phyloP scores from a whole-genome alignment of 148 eudicot genomes.

The Cornus suecica region DNA sequence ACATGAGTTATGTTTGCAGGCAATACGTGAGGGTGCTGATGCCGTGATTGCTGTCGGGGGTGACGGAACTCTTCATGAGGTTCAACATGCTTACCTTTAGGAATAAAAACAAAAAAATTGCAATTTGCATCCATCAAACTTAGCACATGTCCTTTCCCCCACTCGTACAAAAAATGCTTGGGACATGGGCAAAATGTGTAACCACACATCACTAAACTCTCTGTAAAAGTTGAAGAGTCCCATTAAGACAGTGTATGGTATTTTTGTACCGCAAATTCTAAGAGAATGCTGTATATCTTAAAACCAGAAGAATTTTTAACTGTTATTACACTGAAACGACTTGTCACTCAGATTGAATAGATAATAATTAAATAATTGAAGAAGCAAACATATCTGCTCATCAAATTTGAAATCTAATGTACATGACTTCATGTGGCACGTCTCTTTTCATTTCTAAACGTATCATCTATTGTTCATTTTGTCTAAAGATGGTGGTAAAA shows the following conservation, averaged over 20 bases:
- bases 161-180: not conserved
- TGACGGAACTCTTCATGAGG: constrained; percentile 99
- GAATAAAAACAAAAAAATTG: too few relatives aligned
- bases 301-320: not conserved
- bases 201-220: not conserved
- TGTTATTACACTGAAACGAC: not conserved
- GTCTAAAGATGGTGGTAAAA: too few relatives aligned
- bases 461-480: too few relatives aligned
- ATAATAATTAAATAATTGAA: not conserved
- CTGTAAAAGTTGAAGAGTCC: not conserved
- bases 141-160: not conserved
- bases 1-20: constrained; percentile 38
- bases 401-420: not conserved
- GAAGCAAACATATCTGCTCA: not conserved
- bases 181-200: not conserved
- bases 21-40: constrained; percentile 87
- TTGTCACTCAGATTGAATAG: not conserved
- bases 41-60: constrained; percentile 98
- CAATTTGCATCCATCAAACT: not conserved
- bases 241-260: not conserved
- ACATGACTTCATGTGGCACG: too few relatives aligned
- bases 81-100: constrained; percentile 18
- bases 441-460: too few relatives aligned
- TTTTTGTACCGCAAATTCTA: not conserved
- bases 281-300: not conserved